Base-by-base conservation (phyloP, 1,284 basidiomycete genomes). In the Clitocybe nebularis region DNA sequence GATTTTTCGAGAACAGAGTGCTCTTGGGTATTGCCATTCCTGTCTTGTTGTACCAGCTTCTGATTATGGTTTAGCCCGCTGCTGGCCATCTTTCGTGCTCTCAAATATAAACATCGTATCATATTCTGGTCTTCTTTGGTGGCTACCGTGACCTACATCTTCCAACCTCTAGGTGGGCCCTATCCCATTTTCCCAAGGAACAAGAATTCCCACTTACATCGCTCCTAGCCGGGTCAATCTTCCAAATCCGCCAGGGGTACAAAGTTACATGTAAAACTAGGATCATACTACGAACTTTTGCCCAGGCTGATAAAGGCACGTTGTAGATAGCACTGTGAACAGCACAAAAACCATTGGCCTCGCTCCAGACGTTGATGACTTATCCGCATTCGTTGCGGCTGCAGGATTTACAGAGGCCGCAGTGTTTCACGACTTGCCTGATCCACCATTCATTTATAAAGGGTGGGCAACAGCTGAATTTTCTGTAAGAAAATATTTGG, bases 331-430 rank as follows among this genome's bases (percentile, higher is more conserved):
- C 24, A 50, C 44, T 2, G 71, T 69, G n/a, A 66, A 60, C 1
- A 72, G 71, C 48, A 65, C 52, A 23, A 59, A 64, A 25, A 52
- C 48, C 3, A 49, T 81, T 28, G 72, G 68, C 5, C 66, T 79
- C 20, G 60, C 63, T 3, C 66, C 71, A 10, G 61, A 68, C 39
- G 57, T 73, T 5, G 39, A 51, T n/a, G 57, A 73, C 17, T 50
- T 83, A 32, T 71, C 67, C 28, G 65, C 71, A 9, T 84, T 82
- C 52, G 60, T 74, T 5, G 72, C 81, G 22, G 74, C 81, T 5
- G 72, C 78, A 14, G 81, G 82, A 16, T 71, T 63, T 43, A 59
- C 63, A 13, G 65, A 65, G 33, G 61, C 64, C 5, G 60, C 60
- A 47, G 74, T 72, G 0, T 70, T 72, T 37, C 65, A 75, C 40